phyloP scores from a whole-genome alignment of 352 stramenopile genomes.

The Phytophthora sp. region DNA sequence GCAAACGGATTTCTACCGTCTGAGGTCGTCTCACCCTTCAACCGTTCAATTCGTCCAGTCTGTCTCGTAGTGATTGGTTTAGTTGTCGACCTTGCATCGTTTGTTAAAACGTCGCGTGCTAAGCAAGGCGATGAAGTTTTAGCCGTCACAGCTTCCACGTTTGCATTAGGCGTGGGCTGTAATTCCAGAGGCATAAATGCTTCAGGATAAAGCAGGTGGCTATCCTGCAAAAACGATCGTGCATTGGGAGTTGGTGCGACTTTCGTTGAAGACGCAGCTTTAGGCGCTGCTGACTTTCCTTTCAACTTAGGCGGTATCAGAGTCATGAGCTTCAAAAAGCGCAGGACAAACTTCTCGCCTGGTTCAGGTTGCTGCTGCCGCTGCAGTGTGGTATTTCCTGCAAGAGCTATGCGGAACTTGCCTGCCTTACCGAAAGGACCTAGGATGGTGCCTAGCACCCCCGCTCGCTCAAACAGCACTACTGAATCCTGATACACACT shows the following conservation, averaged over 20 bases:
- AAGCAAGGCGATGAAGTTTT: no score
- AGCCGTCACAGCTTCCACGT: not conserved
- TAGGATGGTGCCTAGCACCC: slow-evolving; percentile 53
- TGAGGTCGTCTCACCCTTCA: slow-evolving; percentile 72
- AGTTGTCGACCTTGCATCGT: not conserved
- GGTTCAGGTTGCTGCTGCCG: slow-evolving; percentile 7
- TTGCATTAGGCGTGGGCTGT: not conserved
- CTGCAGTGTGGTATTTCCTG: not conserved
- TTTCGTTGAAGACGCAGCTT: not conserved
- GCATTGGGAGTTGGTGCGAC: not conserved
- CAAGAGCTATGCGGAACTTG: slow-evolving; percentile 68
- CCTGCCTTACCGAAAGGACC: slow-evolving; percentile 84
- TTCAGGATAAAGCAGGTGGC: slow-evolving; percentile 50
- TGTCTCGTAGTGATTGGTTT: not conserved
- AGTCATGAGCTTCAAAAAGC: slow-evolving; percentile 60
- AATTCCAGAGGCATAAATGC: slow-evolving; percentile 15
- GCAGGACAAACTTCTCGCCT: slow-evolving; percentile 59
- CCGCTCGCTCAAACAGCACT: slow-evolving; percentile 54
- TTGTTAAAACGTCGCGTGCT: no score
- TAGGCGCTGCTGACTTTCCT: slow-evolving; percentile 13
- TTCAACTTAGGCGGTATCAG: slow-evolving; percentile 48
- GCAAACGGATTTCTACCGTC: slow-evolving; percentile 70
- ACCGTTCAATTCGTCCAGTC: slow-evolving; percentile 54
- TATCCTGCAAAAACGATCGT: slow-evolving; percentile 48
- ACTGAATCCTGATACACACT: slow-evolving; percentile 54